Percentiles rank a stretch among this genome's conserved stretches.
Conservation (phyloP, 352 stramenopile genomes). For the Phytophthora fragariaefolia region DNA sequence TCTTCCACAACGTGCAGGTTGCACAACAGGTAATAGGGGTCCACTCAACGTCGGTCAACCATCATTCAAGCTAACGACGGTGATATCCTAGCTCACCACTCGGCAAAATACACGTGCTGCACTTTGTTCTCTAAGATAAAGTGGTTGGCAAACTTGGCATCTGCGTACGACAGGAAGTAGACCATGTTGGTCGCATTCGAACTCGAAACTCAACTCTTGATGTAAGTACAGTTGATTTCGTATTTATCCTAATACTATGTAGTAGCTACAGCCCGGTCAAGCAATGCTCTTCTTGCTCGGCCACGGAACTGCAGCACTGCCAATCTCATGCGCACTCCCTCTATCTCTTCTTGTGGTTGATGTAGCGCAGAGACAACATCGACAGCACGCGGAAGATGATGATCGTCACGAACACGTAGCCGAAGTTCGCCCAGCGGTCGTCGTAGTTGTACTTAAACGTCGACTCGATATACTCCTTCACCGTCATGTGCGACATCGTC, state of each 20-base stretch:
- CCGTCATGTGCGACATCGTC: constrained; percentile 16
- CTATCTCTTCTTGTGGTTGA: constrained; percentile 26
- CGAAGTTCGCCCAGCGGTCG: constrained; percentile 17
- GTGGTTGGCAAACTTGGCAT: too few species aligned
- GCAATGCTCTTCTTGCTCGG: neutral
- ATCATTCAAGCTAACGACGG: too few species aligned
- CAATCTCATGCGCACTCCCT: neutral
- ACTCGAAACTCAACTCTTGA: too few species aligned
- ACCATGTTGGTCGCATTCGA: too few species aligned
- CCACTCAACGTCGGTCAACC: too few species aligned
- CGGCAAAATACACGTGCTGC: too few species aligned
- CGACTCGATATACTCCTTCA: constrained; percentile 19
- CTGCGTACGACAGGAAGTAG: too few species aligned
- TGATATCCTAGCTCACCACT: too few species aligned
- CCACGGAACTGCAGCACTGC: neutral
- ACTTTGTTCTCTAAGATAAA: too few species aligned
- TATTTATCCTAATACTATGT: neutral
- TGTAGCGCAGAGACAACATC: constrained; percentile 17
- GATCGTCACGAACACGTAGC: constrained; percentile 20
- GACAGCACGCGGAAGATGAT: constrained; percentile 17
- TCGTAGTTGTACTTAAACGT: constrained; percentile 19
- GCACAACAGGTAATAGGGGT: too few species aligned
- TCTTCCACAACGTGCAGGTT: too few species aligned
- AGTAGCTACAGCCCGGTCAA: neutral
- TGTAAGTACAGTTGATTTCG: neutral